A percentile compares a stretch with the other conserved stretches of the same genome.
Conservation (phyloP, 2,329 filamentous ascomycete genomes). For the Fusarium chuoi region DNA sequence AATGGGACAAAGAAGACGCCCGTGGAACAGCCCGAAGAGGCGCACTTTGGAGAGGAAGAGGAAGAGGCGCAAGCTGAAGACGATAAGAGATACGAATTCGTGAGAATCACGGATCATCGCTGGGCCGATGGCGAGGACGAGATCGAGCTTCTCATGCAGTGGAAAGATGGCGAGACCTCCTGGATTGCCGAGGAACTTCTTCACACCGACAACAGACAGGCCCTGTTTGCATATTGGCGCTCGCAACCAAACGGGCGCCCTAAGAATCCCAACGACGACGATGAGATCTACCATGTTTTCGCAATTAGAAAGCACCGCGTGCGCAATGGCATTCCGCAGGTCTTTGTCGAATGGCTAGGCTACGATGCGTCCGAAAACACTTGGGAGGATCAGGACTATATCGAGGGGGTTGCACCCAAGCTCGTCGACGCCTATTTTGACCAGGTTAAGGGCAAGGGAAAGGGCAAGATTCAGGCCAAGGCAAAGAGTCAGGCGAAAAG, state of each 20-base stretch:
- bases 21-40: background rate
- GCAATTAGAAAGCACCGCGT: slow-evolving; percentile 48
- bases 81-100: slow-evolving; percentile 6
- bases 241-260: slow-evolving; percentile 45
- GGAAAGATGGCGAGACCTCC: slow-evolving; percentile 45
- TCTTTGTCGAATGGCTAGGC: slow-evolving; percentile 52
- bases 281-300: slow-evolving; percentile 48
- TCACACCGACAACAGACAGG: slow-evolving; percentile 47
- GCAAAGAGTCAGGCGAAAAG: background rate
- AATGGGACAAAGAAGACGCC: background rate
- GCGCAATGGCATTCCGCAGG: slow-evolving; percentile 39
- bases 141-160: slow-evolving; percentile 48
- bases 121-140: slow-evolving; percentile 39
- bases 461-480: background rate
- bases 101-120: slow-evolving; percentile 42
- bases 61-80: background rate
- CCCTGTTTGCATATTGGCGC: slow-evolving; percentile 50
- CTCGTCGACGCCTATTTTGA: slow-evolving; percentile 45
- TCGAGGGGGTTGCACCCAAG: slow-evolving; percentile 44
- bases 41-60: background rate
- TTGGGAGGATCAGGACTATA: slow-evolving; percentile 44
- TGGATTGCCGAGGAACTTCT: slow-evolving; percentile 51
- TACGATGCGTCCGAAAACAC: slow-evolving; percentile 44
- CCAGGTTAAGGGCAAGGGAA: slow-evolving; percentile 14
- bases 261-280: slow-evolving; percentile 42